Evolutionary conservation across 2,329 filamentous ascomycete genomes (phyloP), one percentile per base, ranked within the genome.

Genomic region (Diaporthe nobilis): DNA sequence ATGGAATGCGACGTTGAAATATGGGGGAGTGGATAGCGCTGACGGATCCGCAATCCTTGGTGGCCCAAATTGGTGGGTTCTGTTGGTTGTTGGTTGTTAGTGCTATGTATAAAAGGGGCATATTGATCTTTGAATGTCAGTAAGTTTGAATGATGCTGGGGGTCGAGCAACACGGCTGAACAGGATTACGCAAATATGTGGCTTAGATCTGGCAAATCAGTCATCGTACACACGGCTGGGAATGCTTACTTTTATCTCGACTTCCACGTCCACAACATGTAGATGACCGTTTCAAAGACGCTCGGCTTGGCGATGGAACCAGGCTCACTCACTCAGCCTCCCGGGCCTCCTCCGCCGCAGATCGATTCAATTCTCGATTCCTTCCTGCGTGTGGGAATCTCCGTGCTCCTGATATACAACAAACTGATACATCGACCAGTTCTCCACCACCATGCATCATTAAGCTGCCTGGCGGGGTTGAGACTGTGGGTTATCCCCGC

Each of bases 391-490:
- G 9, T 49, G 42, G 42, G 17, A 47, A 49, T 47, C 42, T 37
- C 12, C 20, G 61, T 58, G 20, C 44, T 34, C 3, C 28, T 37
- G 28, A 17, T 51, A 67, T 15, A 20, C 17, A 37, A 39, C 47
- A 37, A 68, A 51, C 22, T 53, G 47, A 34, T n/a, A 53, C 65
- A 39, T 53, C 65, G 44, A 25, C n/a, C 39, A 12, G 10, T 53
- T 37, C 65, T 68, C 65, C 65, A 53, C 65, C 47, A 9, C 22
- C 15, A 53, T 53, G 65, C 47, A 39, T 68, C 63, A 20, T 22
- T 1, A 20, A 42, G 22, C 9, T 68, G 20, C 31, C 49, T 39
- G 65, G 47, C 63, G 49, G 65, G 47, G 63, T 39, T 51, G 44
- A 68, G 22, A 13, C 34, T 39, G 47, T 39, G 47, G 65, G 31